A percentile compares a stretch with the other conserved stretches of the same genome.
Conservation (phyloP, 345 rosid species). For the Syzygium jambos region DNA sequence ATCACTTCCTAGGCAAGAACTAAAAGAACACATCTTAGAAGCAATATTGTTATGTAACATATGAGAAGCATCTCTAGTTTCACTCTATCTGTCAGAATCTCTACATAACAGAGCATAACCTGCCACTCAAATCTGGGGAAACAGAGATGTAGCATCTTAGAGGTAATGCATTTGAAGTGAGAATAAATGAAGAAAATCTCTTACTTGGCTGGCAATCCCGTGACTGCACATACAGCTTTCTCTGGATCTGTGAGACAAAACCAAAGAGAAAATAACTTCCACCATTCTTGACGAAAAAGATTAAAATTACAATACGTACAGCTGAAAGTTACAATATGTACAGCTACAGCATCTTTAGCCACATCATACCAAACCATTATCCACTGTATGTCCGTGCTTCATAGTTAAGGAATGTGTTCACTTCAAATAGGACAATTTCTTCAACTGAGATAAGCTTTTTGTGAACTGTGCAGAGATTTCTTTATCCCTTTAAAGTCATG, state of each 20-base stretch:
- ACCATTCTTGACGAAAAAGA: neutral
- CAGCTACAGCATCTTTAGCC: neutral
- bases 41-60: neutral
- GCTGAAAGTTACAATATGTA: neutral
- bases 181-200: constrained; percentile 2
- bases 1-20: neutral
- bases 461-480: neutral
- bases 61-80: neutral
- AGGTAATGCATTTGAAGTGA: neutral
- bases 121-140: neutral
- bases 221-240: constrained; percentile 68
- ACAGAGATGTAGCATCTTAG: neutral
- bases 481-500: neutral
- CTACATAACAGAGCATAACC: neutral
- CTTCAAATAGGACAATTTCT: neutral
- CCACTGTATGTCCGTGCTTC: neutral
- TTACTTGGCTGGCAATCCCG: constrained; percentile 97
- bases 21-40: neutral
- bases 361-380: neutral
- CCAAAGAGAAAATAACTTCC: neutral
- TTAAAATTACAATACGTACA: neutral
- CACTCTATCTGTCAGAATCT: neutral
- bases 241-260: constrained; percentile 60
- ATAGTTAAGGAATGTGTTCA: neutral
- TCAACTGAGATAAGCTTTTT: neutral